phyloP scores from a whole-genome alignment of 371 early-diverging fungal species.

The Mucor sp. region DNA sequence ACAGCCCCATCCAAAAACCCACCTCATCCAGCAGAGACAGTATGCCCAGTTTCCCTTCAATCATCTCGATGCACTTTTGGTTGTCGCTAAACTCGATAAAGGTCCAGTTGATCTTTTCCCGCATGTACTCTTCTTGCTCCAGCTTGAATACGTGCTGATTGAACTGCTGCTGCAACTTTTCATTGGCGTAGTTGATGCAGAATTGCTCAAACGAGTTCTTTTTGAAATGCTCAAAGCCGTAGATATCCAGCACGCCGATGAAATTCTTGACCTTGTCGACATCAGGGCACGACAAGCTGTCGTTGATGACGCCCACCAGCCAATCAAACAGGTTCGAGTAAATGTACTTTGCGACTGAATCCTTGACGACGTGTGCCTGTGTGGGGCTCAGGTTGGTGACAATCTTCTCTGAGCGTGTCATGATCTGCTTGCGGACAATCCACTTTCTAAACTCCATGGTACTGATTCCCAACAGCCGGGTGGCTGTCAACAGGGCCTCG shows the following conservation, averaged over 20 bases:
- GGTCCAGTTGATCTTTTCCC: constrained; percentile 91
- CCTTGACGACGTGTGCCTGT: constrained; percentile 82
- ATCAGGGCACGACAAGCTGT: constrained; percentile 68
- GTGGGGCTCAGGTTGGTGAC: constrained; percentile 73
- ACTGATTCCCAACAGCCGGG: constrained; percentile 76
- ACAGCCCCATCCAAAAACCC: too few relatives aligned
- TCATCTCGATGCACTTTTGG: constrained; percentile 98
- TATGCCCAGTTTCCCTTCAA: constrained; percentile 96
- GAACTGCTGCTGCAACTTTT: constrained; percentile 97
- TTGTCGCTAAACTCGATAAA: constrained; percentile 98
- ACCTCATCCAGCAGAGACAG: constrained; percentile 95
- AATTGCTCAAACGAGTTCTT: constrained; percentile 99
- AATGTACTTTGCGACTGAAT: constrained; percentile 93
- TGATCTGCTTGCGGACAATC: constrained; percentile 90
- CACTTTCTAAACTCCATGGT: constrained; percentile 82
- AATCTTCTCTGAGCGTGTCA: constrained; percentile 87
- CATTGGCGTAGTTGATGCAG: constrained; percentile 98
- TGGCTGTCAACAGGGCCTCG: constrained; percentile 63
- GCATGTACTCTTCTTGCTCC: constrained; percentile 95
- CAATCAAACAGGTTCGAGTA: constrained; percentile 94
- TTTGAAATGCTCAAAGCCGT: constrained; percentile 96
- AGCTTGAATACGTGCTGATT: constrained; percentile 74
- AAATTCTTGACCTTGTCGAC: constrained; percentile 54
- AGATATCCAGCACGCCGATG: constrained; percentile 97
- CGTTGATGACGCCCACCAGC: constrained; percentile 85